Conservation (phyloP, 208 protist species). For the Angomonas deanei region DNA sequence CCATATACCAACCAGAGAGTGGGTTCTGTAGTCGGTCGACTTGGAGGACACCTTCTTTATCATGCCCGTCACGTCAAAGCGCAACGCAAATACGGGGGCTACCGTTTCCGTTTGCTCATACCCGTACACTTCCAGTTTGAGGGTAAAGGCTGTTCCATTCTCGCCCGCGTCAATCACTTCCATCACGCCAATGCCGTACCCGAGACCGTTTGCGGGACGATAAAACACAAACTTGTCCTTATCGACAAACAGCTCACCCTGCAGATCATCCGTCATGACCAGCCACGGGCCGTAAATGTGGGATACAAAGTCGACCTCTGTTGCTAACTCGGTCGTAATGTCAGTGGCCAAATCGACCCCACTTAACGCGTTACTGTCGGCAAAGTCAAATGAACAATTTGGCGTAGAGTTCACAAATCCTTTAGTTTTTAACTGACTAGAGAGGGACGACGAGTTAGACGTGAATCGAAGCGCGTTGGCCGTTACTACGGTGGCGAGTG, state of each 20-base stretch:
- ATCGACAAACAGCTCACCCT: conserved; percentile 87
- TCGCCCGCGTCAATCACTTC: conserved; percentile 29
- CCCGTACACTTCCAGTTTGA: conserved; percentile 70
- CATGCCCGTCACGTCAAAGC: conserved; percentile 54
- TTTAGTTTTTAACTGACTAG: conserved; percentile 25
- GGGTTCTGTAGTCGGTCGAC: conserved; percentile 58
- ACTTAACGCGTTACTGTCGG: conserved; percentile 18
- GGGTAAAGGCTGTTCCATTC: conserved; percentile 53
- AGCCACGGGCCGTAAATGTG: conserved; percentile 86
- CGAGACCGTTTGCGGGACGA: conserved; percentile 77
- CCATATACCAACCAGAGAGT: conserved; percentile 75
- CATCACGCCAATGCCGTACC: conserved; percentile 78
- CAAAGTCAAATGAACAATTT: conserved; percentile 57
- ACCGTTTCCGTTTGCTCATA: conserved; percentile 51
- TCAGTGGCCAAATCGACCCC: conserved; percentile 30
- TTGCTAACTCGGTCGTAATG: conserved; percentile 51
- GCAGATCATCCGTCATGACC: conserved; percentile 78
- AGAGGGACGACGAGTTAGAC: conserved; percentile 4
- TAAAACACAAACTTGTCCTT: conserved; percentile 79
- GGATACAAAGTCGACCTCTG: conserved; percentile 40
- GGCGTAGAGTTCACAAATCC: conserved; percentile 64
- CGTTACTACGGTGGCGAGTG: not conserved
- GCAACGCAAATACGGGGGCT: conserved; percentile 30
- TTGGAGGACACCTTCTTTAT: conserved; percentile 58
- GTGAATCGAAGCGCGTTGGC: not conserved